Evolutionary conservation across 2,329 filamentous ascomycete genomes (phyloP).

Genomic region (Fusarium sp.): DNA sequence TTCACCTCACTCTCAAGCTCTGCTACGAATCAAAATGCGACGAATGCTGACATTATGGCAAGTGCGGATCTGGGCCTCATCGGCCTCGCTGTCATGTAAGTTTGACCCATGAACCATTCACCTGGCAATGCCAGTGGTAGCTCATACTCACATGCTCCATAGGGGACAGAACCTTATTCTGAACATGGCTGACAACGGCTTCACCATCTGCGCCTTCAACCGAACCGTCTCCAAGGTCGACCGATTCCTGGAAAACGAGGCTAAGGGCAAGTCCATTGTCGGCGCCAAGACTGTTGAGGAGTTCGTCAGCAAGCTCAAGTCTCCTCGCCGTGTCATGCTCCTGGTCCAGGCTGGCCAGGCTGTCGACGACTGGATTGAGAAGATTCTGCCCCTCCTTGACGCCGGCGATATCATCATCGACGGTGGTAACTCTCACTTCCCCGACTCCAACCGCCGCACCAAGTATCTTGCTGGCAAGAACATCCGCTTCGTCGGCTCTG

Average conservation of each 20-base stretch:
- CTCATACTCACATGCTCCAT: constrained; percentile 26
- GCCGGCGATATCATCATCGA: constrained; percentile 98
- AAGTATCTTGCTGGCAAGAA: constrained; percentile 87
- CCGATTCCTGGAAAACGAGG: constrained; percentile 89
- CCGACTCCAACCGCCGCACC: constrained; percentile 97
- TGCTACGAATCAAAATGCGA: constrained; percentile 45
- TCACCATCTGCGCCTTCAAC: constrained; percentile 98
- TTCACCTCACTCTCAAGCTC: constrained; percentile 43
- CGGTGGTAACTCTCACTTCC: constrained; percentile 97
- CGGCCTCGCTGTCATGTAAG: constrained; percentile 89
- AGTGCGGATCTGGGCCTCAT: constrained; percentile 93
- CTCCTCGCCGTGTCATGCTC: constrained; percentile 95
- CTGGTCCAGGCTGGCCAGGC: constrained; percentile 98
- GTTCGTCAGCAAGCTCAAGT: constrained; percentile 97
- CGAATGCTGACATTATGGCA: constrained; percentile 66
- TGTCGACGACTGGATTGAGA: constrained; percentile 99
- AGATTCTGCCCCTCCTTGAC: constrained; percentile 84
- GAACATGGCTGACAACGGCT: constrained; percentile 90
- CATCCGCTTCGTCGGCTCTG: constrained; percentile 93
- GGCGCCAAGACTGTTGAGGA: constrained; percentile 94
- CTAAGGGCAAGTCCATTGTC: constrained; percentile 94
- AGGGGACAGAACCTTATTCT: constrained; percentile 88
- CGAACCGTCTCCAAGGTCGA: constrained; percentile 99
- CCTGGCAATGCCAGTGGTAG: constrained; percentile 23
- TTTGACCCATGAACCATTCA: constrained; percentile 35